A percentile compares a stretch with the other conserved stretches of the same genome.
phyloP scores from a whole-genome alignment of 768 basidiomycete genomes.

The Russula sp. region DNA sequence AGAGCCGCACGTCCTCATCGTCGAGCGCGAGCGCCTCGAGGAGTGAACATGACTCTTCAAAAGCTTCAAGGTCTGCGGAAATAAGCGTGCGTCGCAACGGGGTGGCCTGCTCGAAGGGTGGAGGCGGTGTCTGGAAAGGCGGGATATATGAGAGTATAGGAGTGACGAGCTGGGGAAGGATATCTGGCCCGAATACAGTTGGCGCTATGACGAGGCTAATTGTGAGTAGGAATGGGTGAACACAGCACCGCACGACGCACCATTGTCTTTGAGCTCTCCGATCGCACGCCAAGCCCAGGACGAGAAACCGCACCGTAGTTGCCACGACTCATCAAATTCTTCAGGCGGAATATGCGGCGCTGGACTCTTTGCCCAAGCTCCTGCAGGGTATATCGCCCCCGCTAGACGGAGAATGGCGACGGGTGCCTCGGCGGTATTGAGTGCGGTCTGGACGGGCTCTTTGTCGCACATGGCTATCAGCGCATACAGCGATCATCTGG shows the following conservation, averaged over 20 bases:
- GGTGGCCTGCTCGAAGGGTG: slow-evolving; percentile 37
- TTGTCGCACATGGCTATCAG: slow-evolving; percentile 4
- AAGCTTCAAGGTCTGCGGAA: slow-evolving; percentile 60
- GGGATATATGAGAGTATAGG: slow-evolving; percentile 57
- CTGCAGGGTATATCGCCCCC: slow-evolving; percentile 65
- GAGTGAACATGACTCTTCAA: slow-evolving; percentile 69
- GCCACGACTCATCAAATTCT: slow-evolving; percentile 53
- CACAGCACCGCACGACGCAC: slow-evolving; percentile 34
- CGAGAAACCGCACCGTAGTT: slow-evolving; percentile 54
- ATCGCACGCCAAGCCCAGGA: slow-evolving; percentile 76
- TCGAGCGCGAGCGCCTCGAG: slow-evolving; percentile 77
- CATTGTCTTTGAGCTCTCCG: slow-evolving; percentile 66
- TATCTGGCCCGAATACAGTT: slow-evolving; percentile 54
- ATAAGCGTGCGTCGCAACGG: slow-evolving; percentile 42
- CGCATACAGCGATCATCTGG: neutral
- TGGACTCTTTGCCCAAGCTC: slow-evolving; percentile 47
- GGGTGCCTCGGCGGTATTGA: slow-evolving; percentile 65
- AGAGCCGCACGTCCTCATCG: slow-evolving; percentile 66
- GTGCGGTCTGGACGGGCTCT: slow-evolving; percentile 67
- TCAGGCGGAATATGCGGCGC: slow-evolving; percentile 28
- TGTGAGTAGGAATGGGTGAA: neutral
- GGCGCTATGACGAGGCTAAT: slow-evolving; percentile 35
- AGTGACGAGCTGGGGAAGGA: slow-evolving; percentile 56
- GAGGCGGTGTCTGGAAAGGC: slow-evolving; percentile 38
- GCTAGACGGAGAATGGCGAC: slow-evolving; percentile 64